Evolutionary conservation across 345 rosid species (phyloP).

Genomic region (Diplotaxis tenuifolia): DNA sequence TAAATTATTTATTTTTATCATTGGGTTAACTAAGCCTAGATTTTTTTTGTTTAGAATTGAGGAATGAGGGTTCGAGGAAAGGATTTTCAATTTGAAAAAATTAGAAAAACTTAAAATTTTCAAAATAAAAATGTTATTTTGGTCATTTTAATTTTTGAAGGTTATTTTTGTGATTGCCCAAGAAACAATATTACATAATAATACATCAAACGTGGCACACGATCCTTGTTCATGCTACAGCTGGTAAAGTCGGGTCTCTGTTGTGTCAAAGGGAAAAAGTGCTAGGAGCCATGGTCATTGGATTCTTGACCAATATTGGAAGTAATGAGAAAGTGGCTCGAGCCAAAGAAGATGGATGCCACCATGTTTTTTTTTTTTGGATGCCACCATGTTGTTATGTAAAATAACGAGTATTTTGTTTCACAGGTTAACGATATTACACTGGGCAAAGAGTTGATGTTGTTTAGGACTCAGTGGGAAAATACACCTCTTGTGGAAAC

Average conservation of each 20-base stretch:
- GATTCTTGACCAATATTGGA: slow-evolving; percentile 71
- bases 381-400: slow-evolving; percentile 74
- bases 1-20: no score
- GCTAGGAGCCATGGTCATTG: slow-evolving; percentile 84
- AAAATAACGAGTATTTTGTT: slow-evolving; percentile 80
- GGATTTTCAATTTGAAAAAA: no score
- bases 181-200: slow-evolving; percentile 11
- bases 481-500: slow-evolving; percentile 45
- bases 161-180: no score
- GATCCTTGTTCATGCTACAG: slow-evolving; percentile 84
- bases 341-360: slow-evolving; percentile 90
- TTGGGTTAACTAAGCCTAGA: no score
- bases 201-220: slow-evolving; percentile 48
- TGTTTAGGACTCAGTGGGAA: slow-evolving; percentile 91
- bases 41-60: no score
- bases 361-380: slow-evolving; percentile 88
- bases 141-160: no score
- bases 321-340: slow-evolving; percentile 89
- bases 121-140: no score
- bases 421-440: slow-evolving; percentile 71
- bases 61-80: no score
- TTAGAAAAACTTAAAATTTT: no score
- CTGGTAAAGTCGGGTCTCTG: slow-evolving; percentile 89
- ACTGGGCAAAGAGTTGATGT: slow-evolving; percentile 71
- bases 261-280: slow-evolving; percentile 91